Conservation (phyloP, 805 yeast species). For the Schizosaccharomyces octosporus region DNA sequence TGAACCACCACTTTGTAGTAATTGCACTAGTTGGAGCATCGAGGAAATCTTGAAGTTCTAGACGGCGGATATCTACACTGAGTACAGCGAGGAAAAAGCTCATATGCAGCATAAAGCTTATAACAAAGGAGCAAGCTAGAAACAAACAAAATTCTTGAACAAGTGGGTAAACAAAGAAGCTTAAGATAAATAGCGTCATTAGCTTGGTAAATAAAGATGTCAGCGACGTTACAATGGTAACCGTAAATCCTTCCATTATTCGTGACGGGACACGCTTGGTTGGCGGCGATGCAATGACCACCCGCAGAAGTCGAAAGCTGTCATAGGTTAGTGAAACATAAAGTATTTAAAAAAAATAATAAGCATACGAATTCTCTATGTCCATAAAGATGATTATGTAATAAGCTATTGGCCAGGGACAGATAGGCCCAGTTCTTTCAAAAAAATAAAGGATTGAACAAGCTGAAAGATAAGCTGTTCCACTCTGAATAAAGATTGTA, state of each 20-base stretch:
- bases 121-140: slow-evolving; percentile 22
- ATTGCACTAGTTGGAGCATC: neutral
- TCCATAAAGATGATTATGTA: neutral
- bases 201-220: neutral
- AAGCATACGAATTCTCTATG: neutral
- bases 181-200: neutral
- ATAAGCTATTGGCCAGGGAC: neutral
- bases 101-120: slow-evolving; percentile 37
- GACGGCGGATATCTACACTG: slow-evolving; percentile 38
- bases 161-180: slow-evolving; percentile 4
- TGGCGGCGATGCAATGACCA: slow-evolving; percentile 7
- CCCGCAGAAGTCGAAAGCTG: slow-evolving; percentile 7
- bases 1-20: neutral
- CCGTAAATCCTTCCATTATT: slow-evolving; percentile 4
- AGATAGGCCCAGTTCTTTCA: neutral
- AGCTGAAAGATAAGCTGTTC: neutral
- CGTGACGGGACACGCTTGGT: neutral
- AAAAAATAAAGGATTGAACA: neutral
- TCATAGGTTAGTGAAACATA: neutral
- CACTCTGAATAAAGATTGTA: neutral
- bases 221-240: neutral
- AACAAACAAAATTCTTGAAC: slow-evolving; percentile 19
- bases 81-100: slow-evolving; percentile 43
- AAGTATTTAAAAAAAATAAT: neutral
- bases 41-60: slow-evolving; percentile 28